Percentiles rank a stretch among this genome's conserved stretches.
phyloP scores from a whole-genome alignment of 345 rosid species.

The Conringia planisiliqua region DNA sequence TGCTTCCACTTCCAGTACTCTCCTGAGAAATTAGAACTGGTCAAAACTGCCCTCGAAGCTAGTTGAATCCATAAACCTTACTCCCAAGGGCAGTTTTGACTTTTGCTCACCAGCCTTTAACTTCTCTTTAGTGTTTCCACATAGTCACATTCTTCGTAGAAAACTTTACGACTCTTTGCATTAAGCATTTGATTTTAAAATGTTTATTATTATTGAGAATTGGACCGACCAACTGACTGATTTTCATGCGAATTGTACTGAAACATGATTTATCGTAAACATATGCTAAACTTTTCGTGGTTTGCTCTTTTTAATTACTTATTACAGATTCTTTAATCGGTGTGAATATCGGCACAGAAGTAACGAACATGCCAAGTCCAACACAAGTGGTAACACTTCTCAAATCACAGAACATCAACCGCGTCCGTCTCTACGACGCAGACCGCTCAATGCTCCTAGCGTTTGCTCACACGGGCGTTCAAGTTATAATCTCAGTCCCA shows the following conservation, averaged over 20 bases:
- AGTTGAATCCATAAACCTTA: not conserved
- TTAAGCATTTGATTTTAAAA: not conserved
- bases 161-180: constrained; percentile 13
- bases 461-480: constrained; percentile 81
- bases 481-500: constrained; percentile 87
- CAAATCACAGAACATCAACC: constrained; percentile 73
- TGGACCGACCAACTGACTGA: constrained; percentile 12
- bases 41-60: constrained; percentile 16
- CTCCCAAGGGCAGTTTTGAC: constrained; percentile 2
- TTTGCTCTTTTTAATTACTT: not conserved
- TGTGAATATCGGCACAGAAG: constrained; percentile 83
- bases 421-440: constrained; percentile 83
- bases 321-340: constrained; percentile 76
- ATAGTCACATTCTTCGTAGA: not conserved
- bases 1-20: constrained; percentile 27
- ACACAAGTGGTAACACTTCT: constrained; percentile 85
- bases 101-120: not conserved
- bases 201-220: not conserved
- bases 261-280: not conserved
- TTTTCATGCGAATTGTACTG: not conserved
- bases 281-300: not conserved
- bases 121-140: not conserved
- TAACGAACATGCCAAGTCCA: constrained; percentile 88
- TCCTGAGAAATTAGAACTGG: not conserved
- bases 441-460: constrained; percentile 82